These are phyloP conservation scores for Penicillium sumatraense DNA, from an alignment of 2,329 filamentous ascomycete genomes.

Conservation along the genomic window DNA sequence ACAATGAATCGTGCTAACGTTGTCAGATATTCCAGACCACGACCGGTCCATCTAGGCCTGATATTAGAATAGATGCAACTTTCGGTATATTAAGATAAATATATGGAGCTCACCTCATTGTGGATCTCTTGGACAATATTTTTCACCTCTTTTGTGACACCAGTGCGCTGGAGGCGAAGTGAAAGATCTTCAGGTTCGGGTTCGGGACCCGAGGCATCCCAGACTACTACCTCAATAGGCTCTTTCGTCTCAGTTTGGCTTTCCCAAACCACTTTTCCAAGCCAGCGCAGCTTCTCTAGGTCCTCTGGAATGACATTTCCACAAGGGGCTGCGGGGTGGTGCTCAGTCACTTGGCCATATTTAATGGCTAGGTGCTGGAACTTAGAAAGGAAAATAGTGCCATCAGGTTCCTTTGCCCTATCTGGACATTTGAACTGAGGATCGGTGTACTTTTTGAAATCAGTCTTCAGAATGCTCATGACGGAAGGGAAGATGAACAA, in stretches of 20 bases:
- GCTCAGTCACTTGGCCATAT: conserved; percentile 16
- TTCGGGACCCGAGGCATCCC: conserved; percentile 14
- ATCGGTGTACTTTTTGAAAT: conserved; percentile 9
- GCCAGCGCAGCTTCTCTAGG: conserved; percentile 9
- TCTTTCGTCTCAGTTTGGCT: conserved; percentile 3
- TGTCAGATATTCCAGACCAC: conserved; percentile 1
- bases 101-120: not conserved
- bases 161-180: conserved; percentile 12
- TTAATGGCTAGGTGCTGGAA: conserved; percentile 20
- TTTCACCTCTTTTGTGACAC: conserved; percentile 1
- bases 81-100: not conserved
- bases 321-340: conserved; percentile 16
- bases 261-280: conserved; percentile 9
- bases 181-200: conserved; percentile 7
- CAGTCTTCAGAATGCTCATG: not conserved
- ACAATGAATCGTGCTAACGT: conserved; percentile 7
- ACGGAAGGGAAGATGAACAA: not conserved
- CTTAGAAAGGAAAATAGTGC: conserved; percentile 16
- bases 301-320: conserved; percentile 13
- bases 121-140: conserved; percentile 1
- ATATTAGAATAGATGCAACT: not conserved
- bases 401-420: conserved; percentile 14
- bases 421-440: conserved; percentile 11
- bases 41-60: conserved; percentile 1
- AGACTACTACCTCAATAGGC: conserved; percentile 16